These are phyloP conservation scores for Balamuthia mandrillaris DNA, from an alignment of 208 protist species.

Conservation along the genomic window DNA sequence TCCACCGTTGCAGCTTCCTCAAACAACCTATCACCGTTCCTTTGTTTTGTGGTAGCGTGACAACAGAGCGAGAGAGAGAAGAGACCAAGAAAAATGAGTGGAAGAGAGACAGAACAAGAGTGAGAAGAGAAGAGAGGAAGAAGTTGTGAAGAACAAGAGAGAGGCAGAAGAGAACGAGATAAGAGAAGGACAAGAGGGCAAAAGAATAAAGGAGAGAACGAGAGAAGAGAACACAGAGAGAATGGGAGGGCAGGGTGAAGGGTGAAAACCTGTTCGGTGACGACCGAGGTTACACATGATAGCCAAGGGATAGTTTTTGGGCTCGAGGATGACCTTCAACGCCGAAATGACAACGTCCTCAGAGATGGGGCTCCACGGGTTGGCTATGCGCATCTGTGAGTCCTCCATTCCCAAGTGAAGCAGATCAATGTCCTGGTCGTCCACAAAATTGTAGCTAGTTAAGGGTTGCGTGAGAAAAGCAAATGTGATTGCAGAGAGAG, in stretches of 20 bases:
- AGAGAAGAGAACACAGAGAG: background rate
- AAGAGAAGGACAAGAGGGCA: background rate
- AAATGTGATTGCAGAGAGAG: background rate
- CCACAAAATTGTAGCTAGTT: slow-evolving; percentile 80
- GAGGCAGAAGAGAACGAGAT: no score
- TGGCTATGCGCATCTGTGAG: slow-evolving; percentile 15
- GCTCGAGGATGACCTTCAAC: slow-evolving; percentile 88
- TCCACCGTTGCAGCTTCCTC: slow-evolving; percentile 95
- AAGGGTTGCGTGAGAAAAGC: background rate
- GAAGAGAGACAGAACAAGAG: no score
- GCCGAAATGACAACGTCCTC: slow-evolving; percentile 78
- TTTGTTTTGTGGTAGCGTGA: background rate
- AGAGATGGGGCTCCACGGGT: slow-evolving; percentile 68
- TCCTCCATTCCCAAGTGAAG: slow-evolving; percentile 60
- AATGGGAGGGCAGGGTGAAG: no score
- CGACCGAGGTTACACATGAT: slow-evolving; percentile 93
- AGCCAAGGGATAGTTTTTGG: slow-evolving; percentile 89
- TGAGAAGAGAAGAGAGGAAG: no score
- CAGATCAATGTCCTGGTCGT: slow-evolving; percentile 85
- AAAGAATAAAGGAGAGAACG: background rate
- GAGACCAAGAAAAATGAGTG: no score
- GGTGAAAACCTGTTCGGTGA: slow-evolving; percentile 88
- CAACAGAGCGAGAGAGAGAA: no score
- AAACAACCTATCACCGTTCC: slow-evolving; percentile 94
- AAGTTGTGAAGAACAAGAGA: no score